Conservation (phyloP, 805 yeast species). For the Peterozyma toletana region DNA sequence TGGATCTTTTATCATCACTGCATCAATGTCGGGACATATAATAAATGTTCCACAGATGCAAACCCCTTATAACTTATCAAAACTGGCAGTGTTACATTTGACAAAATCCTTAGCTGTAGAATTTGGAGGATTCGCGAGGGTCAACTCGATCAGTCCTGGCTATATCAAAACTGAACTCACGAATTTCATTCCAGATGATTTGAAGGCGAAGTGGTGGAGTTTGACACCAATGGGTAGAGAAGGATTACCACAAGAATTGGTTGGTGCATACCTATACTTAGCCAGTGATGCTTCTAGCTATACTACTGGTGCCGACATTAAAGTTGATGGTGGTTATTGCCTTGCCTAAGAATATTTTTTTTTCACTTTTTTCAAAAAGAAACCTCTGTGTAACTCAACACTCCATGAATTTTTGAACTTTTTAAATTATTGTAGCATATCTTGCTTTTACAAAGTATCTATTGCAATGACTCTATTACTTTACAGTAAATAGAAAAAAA, state of each 20-base stretch:
- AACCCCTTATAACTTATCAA: constrained; percentile 80
- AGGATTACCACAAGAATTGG: constrained; percentile 65
- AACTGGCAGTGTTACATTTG: constrained; percentile 76
- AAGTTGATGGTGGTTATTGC: constrained; percentile 76
- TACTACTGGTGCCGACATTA: constrained; percentile 72
- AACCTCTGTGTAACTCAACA: too few relatives aligned
- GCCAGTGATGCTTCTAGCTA: constrained; percentile 78
- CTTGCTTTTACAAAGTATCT: too few relatives aligned
- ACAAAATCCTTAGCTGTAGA: constrained; percentile 77
- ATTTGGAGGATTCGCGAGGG: constrained; percentile 87
- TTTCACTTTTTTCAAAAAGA: too few relatives aligned
- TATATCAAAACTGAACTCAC: constrained; percentile 70
- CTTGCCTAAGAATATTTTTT: constrained; percentile 33
- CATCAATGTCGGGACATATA: constrained; percentile 85
- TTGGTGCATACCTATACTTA: constrained; percentile 73
- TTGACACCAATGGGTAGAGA: constrained; percentile 67
- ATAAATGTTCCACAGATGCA: constrained; percentile 84
- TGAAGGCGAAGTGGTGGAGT: constrained; percentile 40
- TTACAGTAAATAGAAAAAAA: background rate
- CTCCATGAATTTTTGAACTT: too few relatives aligned
- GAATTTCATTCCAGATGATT: constrained; percentile 35
- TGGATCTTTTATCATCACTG: constrained; percentile 80
- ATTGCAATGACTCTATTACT: too few relatives aligned
- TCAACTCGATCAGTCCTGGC: constrained; percentile 80
- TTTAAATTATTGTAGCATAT: too few relatives aligned